Conservation (phyloP, 345 rosid species). For the Eucalyptus erythrocorys region DNA sequence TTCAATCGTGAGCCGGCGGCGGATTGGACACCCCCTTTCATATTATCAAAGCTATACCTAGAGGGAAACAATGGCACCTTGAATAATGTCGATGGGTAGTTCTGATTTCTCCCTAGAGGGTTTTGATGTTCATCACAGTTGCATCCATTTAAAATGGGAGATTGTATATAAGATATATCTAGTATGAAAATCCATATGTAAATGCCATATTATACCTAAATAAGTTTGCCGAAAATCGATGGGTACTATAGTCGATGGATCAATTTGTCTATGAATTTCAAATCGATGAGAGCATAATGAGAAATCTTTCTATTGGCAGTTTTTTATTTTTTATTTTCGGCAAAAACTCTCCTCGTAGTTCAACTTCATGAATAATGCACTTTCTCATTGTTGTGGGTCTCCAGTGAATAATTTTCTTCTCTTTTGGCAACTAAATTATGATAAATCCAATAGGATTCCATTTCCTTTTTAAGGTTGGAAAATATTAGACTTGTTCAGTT, state of each 20-base stretch:
- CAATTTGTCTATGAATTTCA: neutral
- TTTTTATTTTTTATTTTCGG: accelerated
- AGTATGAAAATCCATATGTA: neutral
- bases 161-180: neutral
- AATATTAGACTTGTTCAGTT: neutral
- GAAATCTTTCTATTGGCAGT: neutral
- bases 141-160: neutral
- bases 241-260: neutral
- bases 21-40: neutral
- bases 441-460: neutral
- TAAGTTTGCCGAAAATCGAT: neutral
- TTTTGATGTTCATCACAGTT: neutral
- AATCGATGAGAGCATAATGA: neutral
- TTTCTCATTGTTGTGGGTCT: neutral
- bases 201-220: neutral
- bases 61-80: neutral
- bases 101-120: neutral
- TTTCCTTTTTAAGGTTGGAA: neutral
- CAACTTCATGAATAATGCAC: neutral
- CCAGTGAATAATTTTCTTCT: neutral
- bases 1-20: neutral
- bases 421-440: neutral
- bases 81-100: neutral
- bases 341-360: neutral
- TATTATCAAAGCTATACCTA: neutral